phyloP scores from a whole-genome alignment of 2,329 filamentous ascomycete genomes.

The Diaporthe citrichinensis region DNA sequence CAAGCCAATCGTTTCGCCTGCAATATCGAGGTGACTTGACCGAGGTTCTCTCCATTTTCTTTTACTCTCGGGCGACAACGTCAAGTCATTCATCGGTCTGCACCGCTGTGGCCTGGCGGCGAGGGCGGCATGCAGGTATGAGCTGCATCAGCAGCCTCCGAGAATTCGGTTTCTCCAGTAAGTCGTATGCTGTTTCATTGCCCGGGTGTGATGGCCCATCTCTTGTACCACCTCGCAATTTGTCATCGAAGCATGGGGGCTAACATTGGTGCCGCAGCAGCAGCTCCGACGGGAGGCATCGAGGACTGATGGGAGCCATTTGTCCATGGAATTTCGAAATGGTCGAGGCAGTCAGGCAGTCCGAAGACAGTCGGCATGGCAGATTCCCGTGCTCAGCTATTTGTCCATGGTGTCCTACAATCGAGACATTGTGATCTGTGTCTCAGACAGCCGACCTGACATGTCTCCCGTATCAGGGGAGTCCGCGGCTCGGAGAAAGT shows the following conservation, averaged over 20 bases:
- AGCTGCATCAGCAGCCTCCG: neutral
- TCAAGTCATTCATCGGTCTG: neutral
- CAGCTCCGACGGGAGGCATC: neutral
- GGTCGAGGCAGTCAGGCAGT: neutral
- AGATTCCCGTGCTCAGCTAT: neutral
- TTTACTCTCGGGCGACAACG: neutral
- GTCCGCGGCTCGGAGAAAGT: neutral
- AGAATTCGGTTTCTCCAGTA: neutral
- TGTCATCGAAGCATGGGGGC: neutral
- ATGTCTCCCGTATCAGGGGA: neutral
- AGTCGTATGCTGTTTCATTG: neutral
- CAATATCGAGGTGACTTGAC: neutral
- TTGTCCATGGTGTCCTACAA: neutral
- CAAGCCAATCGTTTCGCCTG: constrained; percentile 2
- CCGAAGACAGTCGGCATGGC: neutral
- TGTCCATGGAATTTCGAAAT: neutral
- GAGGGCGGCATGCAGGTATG: neutral
- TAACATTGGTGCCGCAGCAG: neutral
- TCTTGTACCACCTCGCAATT: constrained; percentile 14
- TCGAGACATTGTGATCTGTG: constrained; percentile 16
- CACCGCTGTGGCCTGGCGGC: too few species aligned
- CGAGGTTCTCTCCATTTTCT: neutral
- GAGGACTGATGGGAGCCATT: neutral
- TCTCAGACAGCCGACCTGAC: constrained; percentile 34
- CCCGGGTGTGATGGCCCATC: neutral